Conservation (phyloP, 495 filamentous ascomycete species). For the Xylaria flabelliformis region DNA sequence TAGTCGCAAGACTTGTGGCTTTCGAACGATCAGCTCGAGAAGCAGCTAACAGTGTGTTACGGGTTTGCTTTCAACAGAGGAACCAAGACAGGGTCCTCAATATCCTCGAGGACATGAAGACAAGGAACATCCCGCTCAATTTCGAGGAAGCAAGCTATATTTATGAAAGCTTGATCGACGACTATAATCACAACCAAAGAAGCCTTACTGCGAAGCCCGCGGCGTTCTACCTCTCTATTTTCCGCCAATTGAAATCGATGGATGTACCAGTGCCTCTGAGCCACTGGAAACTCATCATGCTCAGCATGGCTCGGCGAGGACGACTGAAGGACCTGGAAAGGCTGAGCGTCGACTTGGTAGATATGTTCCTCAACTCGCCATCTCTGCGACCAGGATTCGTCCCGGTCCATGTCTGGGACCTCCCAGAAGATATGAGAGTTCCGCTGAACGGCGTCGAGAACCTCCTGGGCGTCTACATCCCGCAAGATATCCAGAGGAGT, state of each 20-base stretch:
- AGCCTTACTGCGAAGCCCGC: slow-evolving; percentile 24
- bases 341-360: slow-evolving; percentile 36
- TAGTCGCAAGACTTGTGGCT: slow-evolving; percentile 37
- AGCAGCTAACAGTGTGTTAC: slow-evolving; percentile 36
- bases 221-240: slow-evolving; percentile 37
- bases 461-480: slow-evolving; percentile 37
- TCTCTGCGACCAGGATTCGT: slow-evolving; percentile 33
- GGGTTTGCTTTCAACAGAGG: slow-evolving; percentile 29
- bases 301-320: slow-evolving; percentile 38
- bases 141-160: slow-evolving; percentile 30
- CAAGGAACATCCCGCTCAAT: slow-evolving; percentile 34
- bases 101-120: slow-evolving; percentile 43
- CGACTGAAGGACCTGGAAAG: slow-evolving; percentile 41
- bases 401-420: slow-evolving; percentile 39
- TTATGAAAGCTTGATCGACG: slow-evolving; percentile 33
- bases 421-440: slow-evolving; percentile 38
- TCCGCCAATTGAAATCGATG: slow-evolving; percentile 37
- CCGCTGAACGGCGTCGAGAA: slow-evolving; percentile 33
- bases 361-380: slow-evolving; percentile 31
- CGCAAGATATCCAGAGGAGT: slow-evolving; percentile 33
- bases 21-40: slow-evolving; percentile 30
- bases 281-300: slow-evolving; percentile 39
- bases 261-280: slow-evolving; percentile 37
- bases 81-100: slow-evolving; percentile 31
- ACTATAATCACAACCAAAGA: slow-evolving; percentile 26